These are phyloP conservation scores for Phyllosticta citribraziliensis DNA, from an alignment of 2,329 filamentous ascomycete genomes.

Conservation along the genomic window DNA sequence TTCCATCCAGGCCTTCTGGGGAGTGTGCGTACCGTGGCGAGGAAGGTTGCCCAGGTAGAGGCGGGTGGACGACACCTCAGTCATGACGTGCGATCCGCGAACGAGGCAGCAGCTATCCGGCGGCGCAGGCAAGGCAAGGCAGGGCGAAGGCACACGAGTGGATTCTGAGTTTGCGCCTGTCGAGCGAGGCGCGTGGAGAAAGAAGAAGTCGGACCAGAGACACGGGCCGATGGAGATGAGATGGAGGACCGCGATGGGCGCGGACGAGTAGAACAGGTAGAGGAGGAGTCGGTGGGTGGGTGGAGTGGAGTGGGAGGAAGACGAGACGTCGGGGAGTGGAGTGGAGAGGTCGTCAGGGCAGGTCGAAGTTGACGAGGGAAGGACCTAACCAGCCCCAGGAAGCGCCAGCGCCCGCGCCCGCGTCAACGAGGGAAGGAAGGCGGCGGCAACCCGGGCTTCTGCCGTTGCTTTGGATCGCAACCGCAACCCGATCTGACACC, in stretches of 20 bases:
- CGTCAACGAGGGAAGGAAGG: too few relatives aligned
- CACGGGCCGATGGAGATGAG: constrained; percentile 2
- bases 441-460: too few relatives aligned
- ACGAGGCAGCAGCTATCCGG: constrained; percentile 4
- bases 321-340: too few relatives aligned
- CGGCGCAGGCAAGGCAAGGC: constrained; percentile 2
- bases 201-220: not conserved
- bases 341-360: too few relatives aligned
- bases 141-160: not conserved
- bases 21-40: constrained; percentile 66
- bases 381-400: too few relatives aligned
- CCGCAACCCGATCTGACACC: too few relatives aligned
- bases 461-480: too few relatives aligned
- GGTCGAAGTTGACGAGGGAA: too few relatives aligned
- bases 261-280: not conserved
- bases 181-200: not conserved
- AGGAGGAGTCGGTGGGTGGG: not conserved
- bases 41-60: constrained; percentile 97
- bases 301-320: not conserved
- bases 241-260: constrained; percentile 6
- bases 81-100: constrained; percentile 46
- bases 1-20: not conserved
- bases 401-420: too few relatives aligned
- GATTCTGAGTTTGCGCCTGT: not conserved
- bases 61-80: constrained; percentile 86